Evolutionary conservation across 2,329 filamentous ascomycete genomes (phyloP).

Genomic region (Aspergillus novoparasiticus): DNA sequence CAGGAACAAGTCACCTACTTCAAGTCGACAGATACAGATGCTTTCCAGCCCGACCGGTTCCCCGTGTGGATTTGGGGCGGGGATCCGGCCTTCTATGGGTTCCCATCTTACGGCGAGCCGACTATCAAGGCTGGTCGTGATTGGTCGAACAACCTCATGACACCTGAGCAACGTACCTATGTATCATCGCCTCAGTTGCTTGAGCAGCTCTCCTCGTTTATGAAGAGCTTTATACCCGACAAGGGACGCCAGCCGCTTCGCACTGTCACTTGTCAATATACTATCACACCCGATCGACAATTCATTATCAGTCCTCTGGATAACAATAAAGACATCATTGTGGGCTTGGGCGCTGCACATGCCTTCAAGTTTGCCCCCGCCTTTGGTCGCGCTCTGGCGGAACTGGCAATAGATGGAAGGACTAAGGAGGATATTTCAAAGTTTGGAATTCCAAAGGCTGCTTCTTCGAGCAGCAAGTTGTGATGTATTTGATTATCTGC

Average conservation of each 20-base stretch:
- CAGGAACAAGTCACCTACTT: neutral
- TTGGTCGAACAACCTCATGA: constrained; percentile 27
- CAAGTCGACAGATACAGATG: neutral
- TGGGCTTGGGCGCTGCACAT: neutral
- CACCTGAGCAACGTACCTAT: constrained; percentile 30
- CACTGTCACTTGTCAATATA: constrained; percentile 33
- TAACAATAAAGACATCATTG: constrained; percentile 10
- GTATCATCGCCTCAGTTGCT: constrained; percentile 28
- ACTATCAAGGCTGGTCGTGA: constrained; percentile 29
- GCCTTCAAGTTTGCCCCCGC: neutral
- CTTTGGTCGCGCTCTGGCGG: neutral
- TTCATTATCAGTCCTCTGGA: constrained; percentile 31
- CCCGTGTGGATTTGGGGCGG: neutral
- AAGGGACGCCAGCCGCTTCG: constrained; percentile 25
- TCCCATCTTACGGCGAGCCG: neutral
- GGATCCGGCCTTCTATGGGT: neutral
- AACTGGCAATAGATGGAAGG: neutral
- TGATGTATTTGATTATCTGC: neutral
- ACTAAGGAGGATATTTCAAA: neutral
- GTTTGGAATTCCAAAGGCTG: neutral
- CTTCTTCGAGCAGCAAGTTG: neutral
- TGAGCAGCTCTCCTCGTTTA: constrained; percentile 26
- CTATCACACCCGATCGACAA: constrained; percentile 31
- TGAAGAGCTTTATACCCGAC: constrained; percentile 7
- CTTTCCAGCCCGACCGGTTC: neutral